Evolutionary conservation across 192 early-diverging fungal genomes (phyloP).

Genomic region (Umbelopsis sp.): DNA sequence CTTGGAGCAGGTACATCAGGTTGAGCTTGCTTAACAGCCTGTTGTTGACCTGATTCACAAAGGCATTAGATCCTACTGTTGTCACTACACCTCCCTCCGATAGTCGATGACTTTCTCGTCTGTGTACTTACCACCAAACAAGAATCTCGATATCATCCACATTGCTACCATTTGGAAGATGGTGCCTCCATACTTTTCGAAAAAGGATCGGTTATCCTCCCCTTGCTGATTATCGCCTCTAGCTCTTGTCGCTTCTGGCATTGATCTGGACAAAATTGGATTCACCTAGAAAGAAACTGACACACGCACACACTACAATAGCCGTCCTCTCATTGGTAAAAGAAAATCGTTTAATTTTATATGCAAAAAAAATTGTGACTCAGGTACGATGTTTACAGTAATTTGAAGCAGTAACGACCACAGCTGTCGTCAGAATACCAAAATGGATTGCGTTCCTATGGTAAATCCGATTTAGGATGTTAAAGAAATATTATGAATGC

Average conservation of each 20-base stretch:
- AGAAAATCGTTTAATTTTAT: no score
- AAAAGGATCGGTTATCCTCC: slow-evolving; percentile 23
- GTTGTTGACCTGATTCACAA: background rate
- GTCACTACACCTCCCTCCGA: background rate
- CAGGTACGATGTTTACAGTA: no score
- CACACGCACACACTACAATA: background rate
- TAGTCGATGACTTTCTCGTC: no score
- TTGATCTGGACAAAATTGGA: background rate
- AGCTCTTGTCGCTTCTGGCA: slow-evolving; percentile 11
- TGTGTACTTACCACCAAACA: slow-evolving; percentile 19
- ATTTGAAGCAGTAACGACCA: no score
- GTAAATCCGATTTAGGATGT: no score
- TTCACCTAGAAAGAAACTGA: background rate
- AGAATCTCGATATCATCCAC: slow-evolving; percentile 24
- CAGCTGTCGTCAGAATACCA: no score
- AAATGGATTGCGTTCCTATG: no score
- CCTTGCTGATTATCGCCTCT: slow-evolving; percentile 14
- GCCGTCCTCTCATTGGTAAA: background rate
- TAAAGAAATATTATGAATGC: no score
- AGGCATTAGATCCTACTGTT: background rate
- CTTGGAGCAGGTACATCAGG: background rate
- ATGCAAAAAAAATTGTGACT: no score
- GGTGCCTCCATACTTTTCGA: slow-evolving; percentile 29
- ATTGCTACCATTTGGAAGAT: slow-evolving; percentile 37
- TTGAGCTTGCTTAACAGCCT: background rate